Conservation (phyloP, 2,329 filamentous ascomycete genomes). For the Aulographum hederae region DNA sequence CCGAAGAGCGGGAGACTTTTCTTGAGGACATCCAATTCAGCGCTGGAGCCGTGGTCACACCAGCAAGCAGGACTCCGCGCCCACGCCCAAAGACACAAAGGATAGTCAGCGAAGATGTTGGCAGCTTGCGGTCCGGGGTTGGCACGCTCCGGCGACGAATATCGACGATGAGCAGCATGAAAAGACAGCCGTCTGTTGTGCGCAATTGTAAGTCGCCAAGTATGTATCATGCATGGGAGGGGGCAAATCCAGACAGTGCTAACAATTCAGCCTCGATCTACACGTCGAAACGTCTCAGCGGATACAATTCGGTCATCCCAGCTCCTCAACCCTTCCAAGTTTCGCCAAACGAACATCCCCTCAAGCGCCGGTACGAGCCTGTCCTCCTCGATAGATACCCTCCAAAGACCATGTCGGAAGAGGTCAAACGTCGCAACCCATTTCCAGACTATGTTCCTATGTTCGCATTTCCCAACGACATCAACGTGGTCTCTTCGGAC, state of each 20-base stretch:
- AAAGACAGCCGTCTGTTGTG: constrained; percentile 61
- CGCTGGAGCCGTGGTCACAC: constrained; percentile 58
- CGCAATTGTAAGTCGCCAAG: constrained; percentile 62
- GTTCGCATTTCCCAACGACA: constrained; percentile 98
- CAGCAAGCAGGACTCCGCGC: constrained; percentile 42
- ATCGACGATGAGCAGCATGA: constrained; percentile 92
- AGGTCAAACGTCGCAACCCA: constrained; percentile 58
- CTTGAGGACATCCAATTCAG: constrained; percentile 80
- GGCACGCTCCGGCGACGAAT: constrained; percentile 85
- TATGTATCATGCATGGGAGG: too few relatives aligned
- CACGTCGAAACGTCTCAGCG: constrained; percentile 77
- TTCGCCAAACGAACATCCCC: constrained; percentile 84
- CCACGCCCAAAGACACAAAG: constrained; percentile 66
- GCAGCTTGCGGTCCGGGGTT: constrained; percentile 39
- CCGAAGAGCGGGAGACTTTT: constrained; percentile 85
- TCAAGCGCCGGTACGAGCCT: constrained; percentile 86
- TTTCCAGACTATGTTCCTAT: constrained; percentile 98
- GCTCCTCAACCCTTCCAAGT: constrained; percentile 77
- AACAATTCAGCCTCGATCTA: constrained; percentile 42
- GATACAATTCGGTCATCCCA: constrained; percentile 96
- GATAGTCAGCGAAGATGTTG: constrained; percentile 49
- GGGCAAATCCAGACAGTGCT: too few relatives aligned
- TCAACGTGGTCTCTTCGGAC: constrained; percentile 89
- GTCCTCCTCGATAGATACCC: constrained; percentile 93
- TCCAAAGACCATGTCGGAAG: constrained; percentile 62